phyloP scores from a whole-genome alignment of 495 filamentous ascomycete species.

The Daldinia bambusicola region DNA sequence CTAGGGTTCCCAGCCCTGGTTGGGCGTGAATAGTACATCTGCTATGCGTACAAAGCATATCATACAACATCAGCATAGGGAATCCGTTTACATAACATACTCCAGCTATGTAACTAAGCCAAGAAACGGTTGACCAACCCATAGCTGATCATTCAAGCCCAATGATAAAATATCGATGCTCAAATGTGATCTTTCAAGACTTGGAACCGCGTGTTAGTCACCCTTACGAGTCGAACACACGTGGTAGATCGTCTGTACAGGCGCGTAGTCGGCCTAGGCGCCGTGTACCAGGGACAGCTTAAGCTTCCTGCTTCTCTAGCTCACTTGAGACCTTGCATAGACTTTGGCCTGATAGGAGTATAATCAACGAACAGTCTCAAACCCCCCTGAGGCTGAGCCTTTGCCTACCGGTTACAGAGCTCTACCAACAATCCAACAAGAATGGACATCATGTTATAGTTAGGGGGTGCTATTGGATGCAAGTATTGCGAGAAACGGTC shows the following conservation, averaged over 20 bases:
- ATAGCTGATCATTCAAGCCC: constrained; percentile 4
- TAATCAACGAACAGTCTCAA: constrained; percentile 4
- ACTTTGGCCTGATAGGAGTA: constrained; percentile 19
- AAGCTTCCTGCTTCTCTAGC: constrained; percentile 6
- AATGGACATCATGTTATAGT: constrained; percentile 1
- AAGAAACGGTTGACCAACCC: constrained; percentile 3
- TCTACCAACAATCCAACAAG: constrained; percentile 19
- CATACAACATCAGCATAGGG: constrained; percentile 1
- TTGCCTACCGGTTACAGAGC: constrained; percentile 1
- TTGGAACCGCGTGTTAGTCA: not conserved
- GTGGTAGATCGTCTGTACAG: constrained; percentile 21
- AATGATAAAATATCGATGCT: constrained; percentile 6
- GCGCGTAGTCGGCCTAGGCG: constrained; percentile 31
- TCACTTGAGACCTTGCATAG: not conserved
- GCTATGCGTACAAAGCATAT: constrained; percentile 25
- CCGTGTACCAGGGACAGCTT: constrained; percentile 1
- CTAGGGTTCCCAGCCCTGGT: constrained; percentile 28
- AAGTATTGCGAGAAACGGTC: constrained; percentile 2
- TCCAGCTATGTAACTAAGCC: constrained; percentile 5
- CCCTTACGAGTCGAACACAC: constrained; percentile 12
- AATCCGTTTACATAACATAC: constrained; percentile 12
- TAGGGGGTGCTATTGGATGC: constrained; percentile 20
- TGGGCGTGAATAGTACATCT: constrained; percentile 33
- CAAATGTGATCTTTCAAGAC: not conserved
- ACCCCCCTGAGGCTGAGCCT: constrained; percentile 21